Evolutionary conservation across 2,329 filamentous ascomycete species (phyloP).

Genomic region (Fusarium sp.): DNA sequence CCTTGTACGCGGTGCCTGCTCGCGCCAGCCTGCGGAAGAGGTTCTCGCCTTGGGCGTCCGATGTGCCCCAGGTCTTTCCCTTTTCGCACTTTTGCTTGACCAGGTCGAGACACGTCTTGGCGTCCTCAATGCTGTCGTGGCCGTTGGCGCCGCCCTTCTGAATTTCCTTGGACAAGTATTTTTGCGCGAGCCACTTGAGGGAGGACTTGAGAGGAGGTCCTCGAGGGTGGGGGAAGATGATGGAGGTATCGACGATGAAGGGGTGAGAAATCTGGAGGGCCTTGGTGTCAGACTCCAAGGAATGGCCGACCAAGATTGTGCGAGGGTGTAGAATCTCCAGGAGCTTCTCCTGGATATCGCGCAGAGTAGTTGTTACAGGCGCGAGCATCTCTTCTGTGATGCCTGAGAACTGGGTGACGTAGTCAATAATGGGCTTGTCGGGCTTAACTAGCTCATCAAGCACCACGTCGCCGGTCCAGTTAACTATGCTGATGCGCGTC

Average conservation of each 20-base stretch:
- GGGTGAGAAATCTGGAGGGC: constrained; percentile 88
- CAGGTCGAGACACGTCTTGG: constrained; percentile 87
- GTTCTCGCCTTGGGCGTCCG: constrained; percentile 80
- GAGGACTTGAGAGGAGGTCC: constrained; percentile 90
- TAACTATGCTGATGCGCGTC: constrained; percentile 84
- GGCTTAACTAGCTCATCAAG: constrained; percentile 95
- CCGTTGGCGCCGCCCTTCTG: constrained; percentile 78
- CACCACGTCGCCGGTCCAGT: constrained; percentile 83
- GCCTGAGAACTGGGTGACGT: constrained; percentile 89
- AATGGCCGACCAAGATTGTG: constrained; percentile 80
- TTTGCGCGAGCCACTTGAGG: constrained; percentile 86
- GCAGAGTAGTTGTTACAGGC: constrained; percentile 80
- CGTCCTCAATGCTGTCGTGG: constrained; percentile 93
- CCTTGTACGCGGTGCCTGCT: constrained; percentile 67
- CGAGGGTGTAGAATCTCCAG: constrained; percentile 74
- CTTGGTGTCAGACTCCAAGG: constrained; percentile 81
- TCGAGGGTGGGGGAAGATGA: constrained; percentile 88
- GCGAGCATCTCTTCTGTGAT: constrained; percentile 88
- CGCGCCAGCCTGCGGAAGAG: constrained; percentile 83
- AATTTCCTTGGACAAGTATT: constrained; percentile 85
- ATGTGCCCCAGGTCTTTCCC: constrained; percentile 83
- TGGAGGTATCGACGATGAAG: constrained; percentile 89
- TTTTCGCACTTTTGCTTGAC: constrained; percentile 96
- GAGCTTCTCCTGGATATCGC: constrained; percentile 81
- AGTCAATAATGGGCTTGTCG: constrained; percentile 84